phyloP scores from a whole-genome alignment of 768 basidiomycete species.

The Suillus plorans region DNA sequence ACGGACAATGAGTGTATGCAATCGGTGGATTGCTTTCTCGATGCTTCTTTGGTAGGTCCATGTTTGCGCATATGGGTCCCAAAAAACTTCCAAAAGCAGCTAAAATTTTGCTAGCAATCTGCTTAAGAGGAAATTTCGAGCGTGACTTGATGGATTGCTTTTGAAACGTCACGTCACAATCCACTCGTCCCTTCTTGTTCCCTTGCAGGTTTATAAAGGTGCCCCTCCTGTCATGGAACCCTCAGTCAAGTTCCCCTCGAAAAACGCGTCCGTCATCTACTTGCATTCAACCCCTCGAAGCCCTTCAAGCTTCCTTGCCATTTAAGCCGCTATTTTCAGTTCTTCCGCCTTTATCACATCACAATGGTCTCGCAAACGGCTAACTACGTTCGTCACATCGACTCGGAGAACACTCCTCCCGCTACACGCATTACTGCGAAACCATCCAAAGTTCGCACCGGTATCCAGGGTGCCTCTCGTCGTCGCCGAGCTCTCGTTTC shows the following conservation, averaged over 20 bases:
- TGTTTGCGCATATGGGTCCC: slow-evolving; percentile 30
- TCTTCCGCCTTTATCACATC: slow-evolving; percentile 4
- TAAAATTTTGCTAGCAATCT: slow-evolving; percentile 8
- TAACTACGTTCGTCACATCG: slow-evolving; percentile 20
- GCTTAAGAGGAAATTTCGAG: slow-evolving; percentile 22
- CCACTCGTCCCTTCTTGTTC: slow-evolving; percentile 4
- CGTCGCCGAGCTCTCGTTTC: slow-evolving; percentile 40
- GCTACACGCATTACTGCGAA: slow-evolving; percentile 4
- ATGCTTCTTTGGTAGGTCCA: slow-evolving; percentile 10
- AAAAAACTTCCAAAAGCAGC: slow-evolving; percentile 23
- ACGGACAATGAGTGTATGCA: slow-evolving; percentile 5
- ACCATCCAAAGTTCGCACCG: slow-evolving; percentile 23
- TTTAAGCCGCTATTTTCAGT: slow-evolving; percentile 1
- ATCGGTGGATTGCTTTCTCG: slow-evolving; percentile 27
- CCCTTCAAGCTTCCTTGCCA: background rate
- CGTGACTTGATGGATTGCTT: slow-evolving; percentile 25
- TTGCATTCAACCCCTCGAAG: background rate
- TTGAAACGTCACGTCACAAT: slow-evolving; percentile 33
- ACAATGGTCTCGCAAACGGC: slow-evolving; percentile 30
- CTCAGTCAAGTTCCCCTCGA: slow-evolving; percentile 12
- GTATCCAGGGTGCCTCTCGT: slow-evolving; percentile 32
- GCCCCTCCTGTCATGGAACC: slow-evolving; percentile 8
- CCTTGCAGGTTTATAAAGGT: slow-evolving; percentile 23
- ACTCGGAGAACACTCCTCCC: slow-evolving; percentile 37
- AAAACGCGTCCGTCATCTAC: slow-evolving; percentile 1